These are phyloP conservation scores for Dunaliella primolecta DNA, from an alignment of 139 green algal genomes.

Conservation along the genomic window DNA sequence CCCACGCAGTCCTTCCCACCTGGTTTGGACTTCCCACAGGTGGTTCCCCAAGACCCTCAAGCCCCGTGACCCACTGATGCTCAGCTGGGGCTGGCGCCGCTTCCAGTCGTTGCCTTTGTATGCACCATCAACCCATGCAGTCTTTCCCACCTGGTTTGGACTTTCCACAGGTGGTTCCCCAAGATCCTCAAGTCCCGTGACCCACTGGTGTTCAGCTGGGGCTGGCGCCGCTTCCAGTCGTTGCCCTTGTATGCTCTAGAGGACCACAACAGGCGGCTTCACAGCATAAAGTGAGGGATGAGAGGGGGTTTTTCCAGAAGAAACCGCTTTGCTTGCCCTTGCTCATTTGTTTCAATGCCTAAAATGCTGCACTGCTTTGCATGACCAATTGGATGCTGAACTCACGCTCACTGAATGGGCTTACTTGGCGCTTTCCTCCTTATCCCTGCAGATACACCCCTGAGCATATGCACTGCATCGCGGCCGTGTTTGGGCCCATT, in stretches of 20 bases:
- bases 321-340: too few relatives aligned
- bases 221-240: conserved; percentile 93
- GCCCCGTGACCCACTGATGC: conserved; percentile 88
- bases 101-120: conserved; percentile 92
- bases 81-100: conserved; percentile 89
- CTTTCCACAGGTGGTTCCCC: conserved; percentile 58
- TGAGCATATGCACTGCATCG: conserved; percentile 96
- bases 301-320: too few relatives aligned
- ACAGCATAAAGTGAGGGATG: conserved; percentile 11
- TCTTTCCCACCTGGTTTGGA: too few relatives aligned
- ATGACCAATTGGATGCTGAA: too few relatives aligned
- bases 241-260: conserved; percentile 85
- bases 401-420: too few relatives aligned
- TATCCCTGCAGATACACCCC: conserved; percentile 98
- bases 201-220: conserved; percentile 86
- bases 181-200: conserved; percentile 92
- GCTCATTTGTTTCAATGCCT: too few relatives aligned
- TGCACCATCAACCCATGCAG: too few relatives aligned
- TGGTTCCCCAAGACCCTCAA: conserved; percentile 87
- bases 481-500: conserved; percentile 74
- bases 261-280: conserved; percentile 80
- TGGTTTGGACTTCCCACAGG: too few relatives aligned
- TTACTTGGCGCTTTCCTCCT: too few relatives aligned
- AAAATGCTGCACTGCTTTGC: too few relatives aligned
- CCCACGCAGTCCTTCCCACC: too few relatives aligned